Base-by-base conservation (phyloP, 148 eudicot species). In the Suaeda aralocaspica region DNA sequence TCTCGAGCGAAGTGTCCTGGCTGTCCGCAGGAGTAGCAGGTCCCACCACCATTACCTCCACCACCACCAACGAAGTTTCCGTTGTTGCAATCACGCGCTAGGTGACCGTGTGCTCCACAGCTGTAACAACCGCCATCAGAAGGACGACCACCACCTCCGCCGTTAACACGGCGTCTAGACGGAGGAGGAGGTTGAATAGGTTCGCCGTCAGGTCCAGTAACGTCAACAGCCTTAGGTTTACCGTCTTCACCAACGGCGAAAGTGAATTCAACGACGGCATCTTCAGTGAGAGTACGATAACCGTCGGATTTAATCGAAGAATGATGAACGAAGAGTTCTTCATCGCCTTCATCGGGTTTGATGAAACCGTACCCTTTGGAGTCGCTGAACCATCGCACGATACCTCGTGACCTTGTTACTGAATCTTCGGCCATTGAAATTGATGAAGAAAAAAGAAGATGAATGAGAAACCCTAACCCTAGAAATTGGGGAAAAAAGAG, bases 351-450 rank as follows among this genome's bases (percentile, higher is more conserved):
- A 1, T 87, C 86, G 2, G 89, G 88, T 3, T 44, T 57, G 78
- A 92, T 89, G 82, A 92, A 92, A 1, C 97, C 97, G 74, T 67
- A 92, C 2, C 97, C 97, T 46, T 84, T 89, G 25, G 24, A 55
- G 42, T 84, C 84, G 70, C 72, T 70, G 82, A 91, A 91, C 73
- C 79, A 69, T 5, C 69, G 19, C 6, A 92, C 97, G 0, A 64
- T 69, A 0, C 96, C 96, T 0, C 50, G 59, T 0, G 74, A 72
- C 74, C 78, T n/a, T 2, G 67, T 24, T 2, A 55, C 34, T 4
- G n/a, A n/a, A n/a, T 71, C 80, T 21, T 79, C 72, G 63, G 75
- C 80, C 85, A 84, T 84, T 70, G 76, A 36, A 36, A 36, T 36
- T 36, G 8, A 36, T 24, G 39, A 58, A 0, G 49, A 19, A 33